Base-by-base conservation (phyloP, 768 basidiomycete species). In the Rhodotorula babjevae region DNA sequence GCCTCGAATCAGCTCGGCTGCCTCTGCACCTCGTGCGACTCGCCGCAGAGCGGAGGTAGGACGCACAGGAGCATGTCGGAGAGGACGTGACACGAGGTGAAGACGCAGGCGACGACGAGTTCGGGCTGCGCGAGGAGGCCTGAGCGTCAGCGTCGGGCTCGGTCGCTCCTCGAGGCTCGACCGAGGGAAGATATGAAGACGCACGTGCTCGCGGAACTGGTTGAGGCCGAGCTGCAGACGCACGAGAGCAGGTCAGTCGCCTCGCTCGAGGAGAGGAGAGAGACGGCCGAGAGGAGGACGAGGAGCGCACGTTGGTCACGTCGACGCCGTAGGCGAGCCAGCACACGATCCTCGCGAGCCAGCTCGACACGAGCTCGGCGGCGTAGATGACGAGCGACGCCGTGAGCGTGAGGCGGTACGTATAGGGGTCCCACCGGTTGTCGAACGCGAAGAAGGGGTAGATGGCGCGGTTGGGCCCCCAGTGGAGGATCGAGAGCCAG, bases 381-480 rank as follows among this genome's bases (percentile, higher is more conserved):
- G 79, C 79, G 82, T 82, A 79, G 57, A 84, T 82, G 57, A 81
- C 79, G 29, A 79, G 76, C 27, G 81, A 82, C 10, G 83, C 83
- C 23, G 78, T 77, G 59, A 82, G 80, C 0, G 83, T 84, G 61
- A 83, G 75, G 19, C 79, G 77, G 69, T 82, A 84, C 6, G 81
- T 84, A 76, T 84, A 84, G 4, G 83, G 83, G 66, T 83, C 82
- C 46, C 50, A 25, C 8, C 31, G 65, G 53, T 80, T 80, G 62
- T 71, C 76, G 70, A 84, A 82, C 19, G 78, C 67, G 78, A 84
- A 84, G 81, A 83, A 83, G 8, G 83, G 83, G 73, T 83, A 84
- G 65, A 83, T 79, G 42, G 79, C 77, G 75, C 73, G 60, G 77
- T 84, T 84, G 0, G 82, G 81, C 0, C 82, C 82, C 71, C 80